Conservation (phyloP, 2,329 filamentous ascomycete genomes). For the Aspergillus japonicus region DNA sequence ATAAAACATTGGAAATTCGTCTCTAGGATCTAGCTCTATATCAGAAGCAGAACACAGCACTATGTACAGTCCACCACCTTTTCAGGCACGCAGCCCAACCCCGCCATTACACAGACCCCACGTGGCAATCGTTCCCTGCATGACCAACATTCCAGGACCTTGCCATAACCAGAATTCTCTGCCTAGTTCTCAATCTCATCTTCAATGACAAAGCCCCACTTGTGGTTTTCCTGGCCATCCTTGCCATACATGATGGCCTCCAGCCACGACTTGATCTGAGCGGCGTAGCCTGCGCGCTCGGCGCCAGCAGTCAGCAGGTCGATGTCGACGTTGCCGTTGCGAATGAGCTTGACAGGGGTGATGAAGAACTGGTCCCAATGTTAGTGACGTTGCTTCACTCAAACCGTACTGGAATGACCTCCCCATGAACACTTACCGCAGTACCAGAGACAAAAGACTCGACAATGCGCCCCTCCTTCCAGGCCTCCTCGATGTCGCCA, state of each 20-base stretch:
- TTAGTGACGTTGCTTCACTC: neutral
- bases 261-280: slow-evolving; percentile 63
- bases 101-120: neutral
- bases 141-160: neutral
- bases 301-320: slow-evolving; percentile 44
- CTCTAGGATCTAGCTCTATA: neutral
- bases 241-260: slow-evolving; percentile 73
- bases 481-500: slow-evolving; percentile 69
- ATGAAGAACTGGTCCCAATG: slow-evolving; percentile 62
- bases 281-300: slow-evolving; percentile 33
- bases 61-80: neutral
- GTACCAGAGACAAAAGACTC: slow-evolving; percentile 88
- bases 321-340: slow-evolving; percentile 65
- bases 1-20: neutral
- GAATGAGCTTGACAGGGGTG: slow-evolving; percentile 65
- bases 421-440: slow-evolving; percentile 56
- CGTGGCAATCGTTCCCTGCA: neutral
- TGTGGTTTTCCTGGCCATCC: slow-evolving; percentile 64
- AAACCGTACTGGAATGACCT: too few species aligned
- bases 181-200: slow-evolving; percentile 50
- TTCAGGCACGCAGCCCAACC: neutral
- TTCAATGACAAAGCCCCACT: slow-evolving; percentile 67
- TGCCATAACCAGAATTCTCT: neutral
- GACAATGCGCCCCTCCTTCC: slow-evolving; percentile 71
- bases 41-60: neutral